Conservation (phyloP, 768 basidiomycete species). For the Lactarius evosmus region DNA sequence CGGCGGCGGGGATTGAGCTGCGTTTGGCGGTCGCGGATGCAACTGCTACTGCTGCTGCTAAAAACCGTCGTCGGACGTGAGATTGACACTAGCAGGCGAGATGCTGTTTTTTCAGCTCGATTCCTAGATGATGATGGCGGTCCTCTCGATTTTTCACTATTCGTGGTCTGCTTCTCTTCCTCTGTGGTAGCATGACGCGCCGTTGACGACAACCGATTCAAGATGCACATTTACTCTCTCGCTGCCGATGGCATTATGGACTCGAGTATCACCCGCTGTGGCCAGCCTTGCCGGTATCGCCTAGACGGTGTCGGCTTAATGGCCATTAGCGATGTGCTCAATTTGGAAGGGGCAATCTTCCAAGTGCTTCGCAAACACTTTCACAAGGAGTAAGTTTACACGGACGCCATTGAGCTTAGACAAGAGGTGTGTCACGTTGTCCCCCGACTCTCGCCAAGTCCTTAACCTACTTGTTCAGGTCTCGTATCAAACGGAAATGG, state of each 20-base stretch:
- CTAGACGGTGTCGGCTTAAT: constrained; percentile 68
- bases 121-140: too few relatives aligned
- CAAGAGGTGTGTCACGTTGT: constrained; percentile 59
- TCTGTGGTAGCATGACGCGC: background rate
- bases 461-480: constrained; percentile 34
- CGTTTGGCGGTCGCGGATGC: constrained; percentile 9
- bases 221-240: constrained; percentile 98
- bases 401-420: constrained; percentile 87
- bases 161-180: constrained; percentile 47
- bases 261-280: constrained; percentile 86
- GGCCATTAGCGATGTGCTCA: constrained; percentile 94
- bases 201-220: constrained; percentile 4
- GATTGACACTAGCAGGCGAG: too few relatives aligned
- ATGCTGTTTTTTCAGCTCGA: background rate
- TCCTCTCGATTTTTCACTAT: too few relatives aligned
- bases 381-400: constrained; percentile 74
- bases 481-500: constrained; percentile 78
- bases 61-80: background rate
- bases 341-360: constrained; percentile 95
- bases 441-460: background rate
- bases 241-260: constrained; percentile 99
- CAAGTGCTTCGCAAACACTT: constrained; percentile 85
- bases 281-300: constrained; percentile 94
- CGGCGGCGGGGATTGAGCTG: constrained; percentile 27
- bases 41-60: background rate